These are phyloP conservation scores for Mucor circinelloides DNA, from an alignment of 371 early-diverging fungal genomes.

Conservation along the genomic window DNA sequence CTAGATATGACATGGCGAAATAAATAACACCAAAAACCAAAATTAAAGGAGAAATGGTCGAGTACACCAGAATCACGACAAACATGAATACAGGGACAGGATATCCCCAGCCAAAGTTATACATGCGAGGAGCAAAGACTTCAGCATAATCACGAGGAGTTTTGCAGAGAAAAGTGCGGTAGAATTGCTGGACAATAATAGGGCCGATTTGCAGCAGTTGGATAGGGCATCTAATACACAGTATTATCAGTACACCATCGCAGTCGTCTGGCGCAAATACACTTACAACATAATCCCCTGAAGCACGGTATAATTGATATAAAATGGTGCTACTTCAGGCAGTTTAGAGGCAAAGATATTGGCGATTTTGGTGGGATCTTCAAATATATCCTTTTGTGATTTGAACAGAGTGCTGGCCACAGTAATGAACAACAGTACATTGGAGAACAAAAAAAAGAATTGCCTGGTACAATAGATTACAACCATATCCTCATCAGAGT, in stretches of 20 bases:
- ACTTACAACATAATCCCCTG: slow-evolving; percentile 63
- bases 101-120: slow-evolving; percentile 72
- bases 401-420: slow-evolving; percentile 79
- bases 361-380: slow-evolving; percentile 68
- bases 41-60: slow-evolving; percentile 82
- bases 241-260: neutral
- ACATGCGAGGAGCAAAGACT: slow-evolving; percentile 62
- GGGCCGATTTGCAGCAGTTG: slow-evolving; percentile 66
- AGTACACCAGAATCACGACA: slow-evolving; percentile 76
- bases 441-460: slow-evolving; percentile 87
- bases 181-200: slow-evolving; percentile 55
- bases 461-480: slow-evolving; percentile 59
- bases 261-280: no score
- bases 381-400: slow-evolving; percentile 69
- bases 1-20: slow-evolving; percentile 71
- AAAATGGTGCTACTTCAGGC: slow-evolving; percentile 72
- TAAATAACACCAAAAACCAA: slow-evolving; percentile 77
- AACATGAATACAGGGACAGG: slow-evolving; percentile 76
- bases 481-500: no score
- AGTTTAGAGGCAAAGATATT: slow-evolving; percentile 70
- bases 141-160: slow-evolving; percentile 74
- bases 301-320: slow-evolving; percentile 64
- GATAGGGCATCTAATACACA: slow-evolving; percentile 50
- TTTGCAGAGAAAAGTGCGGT: slow-evolving; percentile 54
- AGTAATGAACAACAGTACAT: slow-evolving; percentile 85